Evolutionary conservation across 2,329 filamentous ascomycete genomes (phyloP).

Genomic region (Macrophomina phaseolina): DNA sequence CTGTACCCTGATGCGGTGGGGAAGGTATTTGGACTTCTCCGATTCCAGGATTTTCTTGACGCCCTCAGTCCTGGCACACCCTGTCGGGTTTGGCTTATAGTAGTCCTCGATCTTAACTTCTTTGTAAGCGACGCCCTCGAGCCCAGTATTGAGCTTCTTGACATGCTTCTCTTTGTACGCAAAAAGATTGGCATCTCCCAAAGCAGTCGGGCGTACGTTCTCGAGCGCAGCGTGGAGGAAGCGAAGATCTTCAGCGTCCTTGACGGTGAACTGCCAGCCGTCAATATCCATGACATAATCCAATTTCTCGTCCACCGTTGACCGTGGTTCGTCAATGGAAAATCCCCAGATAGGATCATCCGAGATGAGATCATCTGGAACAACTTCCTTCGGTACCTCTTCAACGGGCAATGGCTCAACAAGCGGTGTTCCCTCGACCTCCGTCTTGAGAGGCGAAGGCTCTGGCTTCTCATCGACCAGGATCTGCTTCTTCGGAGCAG

Average conservation of each 20-base stretch:
- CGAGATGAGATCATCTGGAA: slow-evolving; percentile 33
- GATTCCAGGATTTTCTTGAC: slow-evolving; percentile 95
- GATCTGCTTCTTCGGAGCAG: slow-evolving; percentile 71
- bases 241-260: slow-evolving; percentile 70
- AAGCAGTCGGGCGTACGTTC: slow-evolving; percentile 51
- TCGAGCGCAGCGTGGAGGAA: slow-evolving; percentile 61
- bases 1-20: slow-evolving; percentile 95
- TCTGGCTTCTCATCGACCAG: slow-evolving; percentile 67
- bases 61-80: slow-evolving; percentile 88
- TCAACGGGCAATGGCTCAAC: slow-evolving; percentile 22
- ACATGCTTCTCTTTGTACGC: slow-evolving; percentile 75
- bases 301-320: slow-evolving; percentile 71
- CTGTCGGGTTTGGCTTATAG: slow-evolving; percentile 85
- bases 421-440: slow-evolving; percentile 30
- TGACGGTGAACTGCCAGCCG: slow-evolving; percentile 71
- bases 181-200: slow-evolving; percentile 67
- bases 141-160: slow-evolving; percentile 68
- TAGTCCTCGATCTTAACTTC: slow-evolving; percentile 66
- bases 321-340: slow-evolving; percentile 63
- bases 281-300: slow-evolving; percentile 70
- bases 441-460: slow-evolving; percentile 52
- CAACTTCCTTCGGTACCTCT: slow-evolving; percentile 43
- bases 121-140: slow-evolving; percentile 58
- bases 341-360: slow-evolving; percentile 55
- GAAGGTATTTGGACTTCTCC: slow-evolving; percentile 97